Base-by-base conservation (phyloP, 2,329 filamentous ascomycete species). In the Akanthomyces muscarius region DNA sequence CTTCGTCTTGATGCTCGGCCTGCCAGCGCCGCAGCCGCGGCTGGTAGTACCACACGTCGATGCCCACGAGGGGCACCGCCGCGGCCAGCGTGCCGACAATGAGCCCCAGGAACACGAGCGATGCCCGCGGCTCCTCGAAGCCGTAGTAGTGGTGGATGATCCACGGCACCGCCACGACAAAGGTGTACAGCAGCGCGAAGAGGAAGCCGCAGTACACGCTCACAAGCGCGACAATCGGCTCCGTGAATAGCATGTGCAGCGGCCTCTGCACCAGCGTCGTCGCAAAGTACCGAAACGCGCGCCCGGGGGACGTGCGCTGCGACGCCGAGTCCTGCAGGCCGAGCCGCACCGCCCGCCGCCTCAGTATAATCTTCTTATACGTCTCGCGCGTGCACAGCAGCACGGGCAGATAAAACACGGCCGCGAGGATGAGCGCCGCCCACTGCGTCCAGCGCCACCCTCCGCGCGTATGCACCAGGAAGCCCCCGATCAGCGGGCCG, bases 101-200 rank as follows among this genome's bases (percentile, higher is more conserved):
- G 10, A 91, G 83, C 47, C 89, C 89, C 28, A 91, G 71, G 73
- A 91, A 90, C 1, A 89, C 80, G 0, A 90, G 78, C 23, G 87
- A 86, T 44, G 85, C 83, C 38, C 87, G 77, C 41, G 85, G 85
- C 36, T 79, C 71, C 16, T 77, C 80, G 85, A 86, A 89, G 50
- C 83, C 83, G 56, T 86, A 82, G 45, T 77, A 69, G 65, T 81
- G 68, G 68, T 88, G 81, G 73, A 87, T 91, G 38, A 91, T 87
- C 68, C 90, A 86, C 5, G 85, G 84, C 72, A 86, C 86, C 14
- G 84, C 83, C 21, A 81, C 80, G 67, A 87, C 86, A 69, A 86
- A 78, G 70, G 86, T 79, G 72, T 86, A 87, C 3, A 86, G 74
- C 5, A 83, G 83, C 54, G 82, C 78, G 69, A 85, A 85, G 61